phyloP scores from a whole-genome alignment of 352 stramenopile species.

The Phytophthora brassicae region DNA sequence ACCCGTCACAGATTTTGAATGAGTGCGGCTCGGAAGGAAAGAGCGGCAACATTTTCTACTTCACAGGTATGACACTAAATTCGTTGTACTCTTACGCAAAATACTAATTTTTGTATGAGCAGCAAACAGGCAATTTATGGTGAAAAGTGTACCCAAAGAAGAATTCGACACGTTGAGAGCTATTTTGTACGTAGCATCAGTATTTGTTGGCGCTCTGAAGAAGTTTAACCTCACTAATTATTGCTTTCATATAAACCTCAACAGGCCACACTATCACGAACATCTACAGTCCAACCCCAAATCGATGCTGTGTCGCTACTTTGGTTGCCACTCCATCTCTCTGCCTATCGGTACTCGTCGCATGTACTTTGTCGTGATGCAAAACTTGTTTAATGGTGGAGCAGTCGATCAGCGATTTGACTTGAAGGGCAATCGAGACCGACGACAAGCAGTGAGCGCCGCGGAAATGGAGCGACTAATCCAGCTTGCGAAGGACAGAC shows the following conservation, averaged over 20 bases:
- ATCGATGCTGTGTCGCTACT: constrained; percentile 80
- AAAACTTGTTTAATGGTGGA: constrained; percentile 83
- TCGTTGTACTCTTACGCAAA: not conserved
- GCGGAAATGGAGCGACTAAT: constrained; percentile 66
- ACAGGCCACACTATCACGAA: constrained; percentile 74
- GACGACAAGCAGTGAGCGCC: constrained; percentile 65
- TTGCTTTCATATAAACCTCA: not conserved
- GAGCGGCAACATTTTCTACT: constrained; percentile 89
- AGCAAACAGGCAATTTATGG: constrained; percentile 88
- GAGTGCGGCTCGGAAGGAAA: constrained; percentile 84
- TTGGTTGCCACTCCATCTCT: constrained; percentile 85
- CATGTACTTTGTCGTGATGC: constrained; percentile 91
- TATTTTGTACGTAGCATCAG: constrained; percentile 56
- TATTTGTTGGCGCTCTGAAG: not conserved
- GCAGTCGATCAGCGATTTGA: constrained; percentile 82
- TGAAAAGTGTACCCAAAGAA: constrained; percentile 86
- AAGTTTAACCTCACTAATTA: not conserved
- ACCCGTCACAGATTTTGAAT: constrained; percentile 64
- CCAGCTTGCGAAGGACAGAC: constrained; percentile 56
- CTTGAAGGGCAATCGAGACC: constrained; percentile 80
- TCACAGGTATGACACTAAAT: constrained; percentile 56
- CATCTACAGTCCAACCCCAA: constrained; percentile 77
- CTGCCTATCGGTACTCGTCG: constrained; percentile 77
- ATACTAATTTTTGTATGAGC: constrained; percentile 4
- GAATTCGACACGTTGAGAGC: constrained; percentile 81